These are phyloP conservation scores for Colletotrichum siamense DNA, from an alignment of 2,329 filamentous ascomycete genomes.

Conservation along the genomic window DNA sequence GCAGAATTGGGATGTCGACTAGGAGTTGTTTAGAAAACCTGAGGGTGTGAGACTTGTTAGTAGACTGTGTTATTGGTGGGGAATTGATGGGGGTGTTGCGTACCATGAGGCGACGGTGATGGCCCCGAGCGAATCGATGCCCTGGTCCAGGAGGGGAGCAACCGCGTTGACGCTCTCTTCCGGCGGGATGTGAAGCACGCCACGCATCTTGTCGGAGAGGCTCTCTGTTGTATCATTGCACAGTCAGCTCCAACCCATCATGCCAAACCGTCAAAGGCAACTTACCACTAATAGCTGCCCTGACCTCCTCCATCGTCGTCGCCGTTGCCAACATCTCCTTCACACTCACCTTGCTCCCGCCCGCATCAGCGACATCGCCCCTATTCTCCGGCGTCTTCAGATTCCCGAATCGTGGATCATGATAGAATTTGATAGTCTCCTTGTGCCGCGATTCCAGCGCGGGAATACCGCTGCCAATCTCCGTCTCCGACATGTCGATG, in stretches of 20 bases:
- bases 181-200: background rate
- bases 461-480: background rate
- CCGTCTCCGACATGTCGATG: background rate
- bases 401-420: background rate
- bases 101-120: background rate
- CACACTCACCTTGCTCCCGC: background rate
- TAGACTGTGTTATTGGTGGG: background rate
- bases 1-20: conserved; percentile 50
- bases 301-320: background rate
- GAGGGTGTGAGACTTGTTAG: background rate
- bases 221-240: background rate
- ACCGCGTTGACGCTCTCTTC: background rate
- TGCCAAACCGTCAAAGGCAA: background rate
- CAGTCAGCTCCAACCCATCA: background rate
- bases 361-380: background rate
- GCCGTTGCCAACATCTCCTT: background rate
- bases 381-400: background rate
- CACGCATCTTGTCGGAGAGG: background rate
- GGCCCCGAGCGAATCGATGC: background rate
- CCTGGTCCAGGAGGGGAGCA: background rate
- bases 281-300: background rate
- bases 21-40: conserved; percentile 45
- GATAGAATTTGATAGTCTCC: background rate
- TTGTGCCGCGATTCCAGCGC: background rate
- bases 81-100: conserved; percentile 37